These are phyloP conservation scores for Sparassis latifolia DNA, from an alignment of 1,284 basidiomycete species.

Conservation along the genomic window DNA sequence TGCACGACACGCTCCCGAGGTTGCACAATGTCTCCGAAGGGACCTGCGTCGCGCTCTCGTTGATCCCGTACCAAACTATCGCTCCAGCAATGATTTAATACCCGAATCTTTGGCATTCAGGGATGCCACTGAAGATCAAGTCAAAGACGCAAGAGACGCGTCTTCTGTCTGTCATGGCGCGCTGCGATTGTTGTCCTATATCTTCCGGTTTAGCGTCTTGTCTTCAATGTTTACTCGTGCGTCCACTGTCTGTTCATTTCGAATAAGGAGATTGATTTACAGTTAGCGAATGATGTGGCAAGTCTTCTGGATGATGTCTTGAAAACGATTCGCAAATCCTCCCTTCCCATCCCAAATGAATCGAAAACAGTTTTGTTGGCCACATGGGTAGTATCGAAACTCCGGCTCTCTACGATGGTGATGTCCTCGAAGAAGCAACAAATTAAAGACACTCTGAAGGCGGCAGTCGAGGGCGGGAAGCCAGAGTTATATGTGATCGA, in stretches of 20 bases:
- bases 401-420: slow-evolving; percentile 36
- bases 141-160: slow-evolving; percentile 33
- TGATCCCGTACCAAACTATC: slow-evolving; percentile 25
- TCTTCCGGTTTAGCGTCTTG: slow-evolving; percentile 39
- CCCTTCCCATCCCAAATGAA: slow-evolving; percentile 34
- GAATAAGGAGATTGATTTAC: no score
- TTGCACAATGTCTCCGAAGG: slow-evolving; percentile 38
- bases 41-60: slow-evolving; percentile 39
- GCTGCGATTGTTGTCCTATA: slow-evolving; percentile 39
- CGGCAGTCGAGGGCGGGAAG: slow-evolving; percentile 21
- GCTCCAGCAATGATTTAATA: not conserved
- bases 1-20: slow-evolving; percentile 18
- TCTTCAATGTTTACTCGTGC: slow-evolving; percentile 42
- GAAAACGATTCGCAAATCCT: slow-evolving; percentile 24
- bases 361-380: slow-evolving; percentile 41
- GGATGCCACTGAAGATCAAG: slow-evolving; percentile 26
- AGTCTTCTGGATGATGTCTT: slow-evolving; percentile 30
- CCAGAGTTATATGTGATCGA: slow-evolving; percentile 21
- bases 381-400: slow-evolving; percentile 41
- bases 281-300: not conserved
- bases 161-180: slow-evolving; percentile 43
- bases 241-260: not conserved
- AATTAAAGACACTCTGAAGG: slow-evolving; percentile 28
- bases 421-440: slow-evolving; percentile 24
- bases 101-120: slow-evolving; percentile 9